Percentiles rank a stretch among this genome's conserved stretches.
phyloP scores from a whole-genome alignment of 192 early-diverging fungal genomes.

The Backusella mclennaniae region DNA sequence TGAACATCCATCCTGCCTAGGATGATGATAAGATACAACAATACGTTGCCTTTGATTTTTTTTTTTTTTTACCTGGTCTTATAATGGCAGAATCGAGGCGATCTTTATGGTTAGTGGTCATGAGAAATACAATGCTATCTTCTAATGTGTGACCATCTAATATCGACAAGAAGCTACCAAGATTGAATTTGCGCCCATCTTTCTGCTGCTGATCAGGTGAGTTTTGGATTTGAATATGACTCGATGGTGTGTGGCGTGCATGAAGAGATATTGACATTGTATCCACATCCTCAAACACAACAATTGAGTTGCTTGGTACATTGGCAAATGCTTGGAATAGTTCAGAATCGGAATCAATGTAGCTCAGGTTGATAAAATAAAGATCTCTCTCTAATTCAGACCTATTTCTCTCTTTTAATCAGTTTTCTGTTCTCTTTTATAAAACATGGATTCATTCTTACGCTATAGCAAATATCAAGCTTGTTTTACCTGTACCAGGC shows the following conservation, averaged over 20 bases:
- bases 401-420: neutral
- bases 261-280: conserved; percentile 41
- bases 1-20: conserved; percentile 61
- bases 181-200: conserved; percentile 22
- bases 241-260: neutral
- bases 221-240: neutral
- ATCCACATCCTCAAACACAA: conserved; percentile 62
- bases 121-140: conserved; percentile 59
- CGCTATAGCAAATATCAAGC: conserved; percentile 41
- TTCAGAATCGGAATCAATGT: conserved; percentile 36
- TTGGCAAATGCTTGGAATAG: conserved; percentile 31
- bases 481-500: conserved; percentile 47
- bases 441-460: neutral
- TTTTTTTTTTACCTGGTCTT: conserved; percentile 42
- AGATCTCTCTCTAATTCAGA: conserved; percentile 33
- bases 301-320: conserved; percentile 41
- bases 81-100: conserved; percentile 61
- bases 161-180: conserved; percentile 54
- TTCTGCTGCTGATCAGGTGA: neutral
- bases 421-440: neutral
- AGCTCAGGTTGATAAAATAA: conserved; percentile 41
- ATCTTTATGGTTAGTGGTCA: conserved; percentile 66
- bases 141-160: conserved; percentile 60
- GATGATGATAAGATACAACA: neutral
- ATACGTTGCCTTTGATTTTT: neutral